Evolutionary conservation across 306 rosid species (phyloP).

Genomic region (Rosa multiflora): DNA sequence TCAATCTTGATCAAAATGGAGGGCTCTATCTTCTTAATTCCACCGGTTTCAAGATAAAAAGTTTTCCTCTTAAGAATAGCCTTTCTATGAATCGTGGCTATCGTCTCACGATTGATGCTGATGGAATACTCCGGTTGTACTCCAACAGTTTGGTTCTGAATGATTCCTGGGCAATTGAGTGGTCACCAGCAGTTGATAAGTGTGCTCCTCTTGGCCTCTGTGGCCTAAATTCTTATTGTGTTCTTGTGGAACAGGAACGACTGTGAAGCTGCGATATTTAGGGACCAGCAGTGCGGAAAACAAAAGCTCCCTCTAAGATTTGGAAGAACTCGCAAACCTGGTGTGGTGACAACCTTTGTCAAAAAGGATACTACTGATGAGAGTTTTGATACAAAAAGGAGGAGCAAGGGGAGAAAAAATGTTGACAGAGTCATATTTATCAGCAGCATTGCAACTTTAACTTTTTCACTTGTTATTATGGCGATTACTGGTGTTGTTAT

Average conservation of each 20-base stretch:
- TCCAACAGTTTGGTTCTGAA: constrained; percentile 10
- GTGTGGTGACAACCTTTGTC: not conserved
- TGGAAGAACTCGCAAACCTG: not conserved
- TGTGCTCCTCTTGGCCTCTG: constrained; percentile 6
- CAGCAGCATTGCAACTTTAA: no score
- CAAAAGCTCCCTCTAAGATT: constrained; percentile 15
- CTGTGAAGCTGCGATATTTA: constrained; percentile 17
- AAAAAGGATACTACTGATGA: not conserved
- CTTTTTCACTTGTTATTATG: no score
- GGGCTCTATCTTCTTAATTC: not conserved
- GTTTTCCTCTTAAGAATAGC: not conserved
- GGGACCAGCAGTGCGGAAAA: constrained; percentile 9
- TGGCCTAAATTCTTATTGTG: constrained; percentile 19
- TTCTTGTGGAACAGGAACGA: not conserved
- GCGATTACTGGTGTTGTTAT: no score
- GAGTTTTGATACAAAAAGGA: not conserved
- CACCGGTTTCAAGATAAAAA: not conserved
- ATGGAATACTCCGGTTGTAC: constrained; percentile 10
- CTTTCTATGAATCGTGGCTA: not conserved
- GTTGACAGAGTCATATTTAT: no score
- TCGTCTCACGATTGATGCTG: constrained; percentile 6
- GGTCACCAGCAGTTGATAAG: not conserved
- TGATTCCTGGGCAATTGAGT: constrained; percentile 13
- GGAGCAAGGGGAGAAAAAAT: not conserved
- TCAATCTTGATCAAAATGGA: constrained; percentile 14